Conservation (phyloP, 1,284 basidiomycete genomes). For the Fomitopsis pinicola region DNA sequence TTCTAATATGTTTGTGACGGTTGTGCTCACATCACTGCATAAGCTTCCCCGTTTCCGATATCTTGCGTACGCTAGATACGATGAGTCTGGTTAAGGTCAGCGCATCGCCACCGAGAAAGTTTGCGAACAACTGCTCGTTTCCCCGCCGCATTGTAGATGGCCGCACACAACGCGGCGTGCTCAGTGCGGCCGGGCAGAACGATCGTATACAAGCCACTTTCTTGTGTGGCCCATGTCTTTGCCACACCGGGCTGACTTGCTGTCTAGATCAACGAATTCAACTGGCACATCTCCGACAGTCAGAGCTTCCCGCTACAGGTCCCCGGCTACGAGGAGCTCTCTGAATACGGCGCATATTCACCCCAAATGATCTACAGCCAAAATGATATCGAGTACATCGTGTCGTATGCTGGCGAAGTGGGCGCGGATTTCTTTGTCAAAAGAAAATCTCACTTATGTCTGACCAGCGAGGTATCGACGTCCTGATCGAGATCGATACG, state of each 20-base stretch:
- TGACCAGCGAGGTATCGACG: slow-evolving; percentile 71
- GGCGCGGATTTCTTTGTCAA: slow-evolving; percentile 3
- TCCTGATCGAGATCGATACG: slow-evolving; percentile 68
- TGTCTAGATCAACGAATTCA: slow-evolving; percentile 49
- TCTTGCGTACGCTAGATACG: slow-evolving; percentile 76
- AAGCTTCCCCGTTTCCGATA: slow-evolving; percentile 64
- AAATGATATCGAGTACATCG: slow-evolving; percentile 57
- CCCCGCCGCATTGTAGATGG: no score
- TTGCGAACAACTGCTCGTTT: no score
- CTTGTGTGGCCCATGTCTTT: no score
- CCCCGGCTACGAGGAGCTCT: slow-evolving; percentile 57
- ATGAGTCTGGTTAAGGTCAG: slow-evolving; percentile 84
- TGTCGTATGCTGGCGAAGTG: slow-evolving; percentile 70
- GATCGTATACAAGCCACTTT: no score
- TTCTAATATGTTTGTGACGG: background rate
- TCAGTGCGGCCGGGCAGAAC: no score
- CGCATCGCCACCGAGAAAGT: no score
- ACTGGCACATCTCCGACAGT: slow-evolving; percentile 79
- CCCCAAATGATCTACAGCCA: slow-evolving; percentile 52
- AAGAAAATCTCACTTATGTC: background rate
- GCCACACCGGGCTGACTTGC: background rate
- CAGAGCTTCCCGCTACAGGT: slow-evolving; percentile 75
- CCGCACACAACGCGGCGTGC: no score
- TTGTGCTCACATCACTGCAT: background rate
- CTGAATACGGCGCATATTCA: slow-evolving; percentile 69